Percentiles rank a stretch among this genome's conserved stretches.
Conservation (phyloP, 225 moss, liverwort and hornwort genomes). For the Physcomitrium patens region DNA sequence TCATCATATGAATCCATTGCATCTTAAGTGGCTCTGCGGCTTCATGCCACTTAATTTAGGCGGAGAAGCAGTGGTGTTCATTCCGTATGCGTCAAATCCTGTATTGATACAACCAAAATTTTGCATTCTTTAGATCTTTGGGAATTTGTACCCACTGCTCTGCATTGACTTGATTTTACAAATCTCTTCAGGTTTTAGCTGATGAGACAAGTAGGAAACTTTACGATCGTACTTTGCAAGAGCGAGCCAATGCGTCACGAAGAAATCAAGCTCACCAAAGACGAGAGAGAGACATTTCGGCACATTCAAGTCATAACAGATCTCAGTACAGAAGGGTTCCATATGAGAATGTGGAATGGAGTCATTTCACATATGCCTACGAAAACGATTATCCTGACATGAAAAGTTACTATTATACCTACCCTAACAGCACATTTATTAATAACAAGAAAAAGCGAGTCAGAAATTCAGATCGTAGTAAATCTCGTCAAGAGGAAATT, state of each 20-base stretch:
- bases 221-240: slow-evolving; percentile 53
- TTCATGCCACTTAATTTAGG: slow-evolving; percentile 9
- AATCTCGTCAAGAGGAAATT: slow-evolving; percentile 20
- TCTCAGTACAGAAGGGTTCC: slow-evolving; percentile 34
- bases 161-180: slow-evolving; percentile 14
- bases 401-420: slow-evolving; percentile 49
- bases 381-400: slow-evolving; percentile 45
- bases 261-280: slow-evolving; percentile 56
- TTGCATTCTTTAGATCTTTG: slow-evolving; percentile 1
- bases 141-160: slow-evolving; percentile 1
- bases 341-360: slow-evolving; percentile 36
- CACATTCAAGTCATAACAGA: slow-evolving; percentile 31
- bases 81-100: slow-evolving; percentile 12
- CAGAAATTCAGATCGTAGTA: slow-evolving; percentile 31
- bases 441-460: slow-evolving; percentile 35
- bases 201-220: slow-evolving; percentile 58
- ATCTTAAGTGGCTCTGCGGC: neutral
- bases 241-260: slow-evolving; percentile 45
- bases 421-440: slow-evolving; percentile 37
- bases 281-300: slow-evolving; percentile 42
- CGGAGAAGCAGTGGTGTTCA: slow-evolving; percentile 7
- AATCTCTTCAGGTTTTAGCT: slow-evolving; percentile 48
- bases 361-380: slow-evolving; percentile 32
- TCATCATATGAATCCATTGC: slow-evolving; percentile 1
- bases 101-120: neutral